These are phyloP conservation scores for Saccharomyces cerevisiae DNA, from an alignment of 805 yeast genomes.

Conservation along the genomic window DNA sequence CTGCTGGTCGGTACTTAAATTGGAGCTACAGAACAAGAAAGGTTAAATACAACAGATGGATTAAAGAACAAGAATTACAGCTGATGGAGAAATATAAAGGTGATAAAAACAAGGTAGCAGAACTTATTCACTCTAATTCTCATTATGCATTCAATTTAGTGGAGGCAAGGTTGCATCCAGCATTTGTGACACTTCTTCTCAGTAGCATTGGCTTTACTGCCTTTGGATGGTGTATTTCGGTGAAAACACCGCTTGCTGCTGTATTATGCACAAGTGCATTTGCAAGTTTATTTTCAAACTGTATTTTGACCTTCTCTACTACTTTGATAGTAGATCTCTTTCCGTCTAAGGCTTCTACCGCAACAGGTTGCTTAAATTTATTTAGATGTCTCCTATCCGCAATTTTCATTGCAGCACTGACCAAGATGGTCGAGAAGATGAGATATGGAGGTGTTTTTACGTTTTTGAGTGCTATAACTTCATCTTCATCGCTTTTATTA, in stretches of 20 bases:
- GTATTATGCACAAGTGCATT: constrained; percentile 52
- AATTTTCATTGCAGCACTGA: constrained; percentile 56
- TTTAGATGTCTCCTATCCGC: constrained; percentile 67
- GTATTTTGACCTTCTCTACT: constrained; percentile 49
- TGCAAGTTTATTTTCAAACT: constrained; percentile 48
- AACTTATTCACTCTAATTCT: constrained; percentile 16
- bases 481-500: constrained; percentile 19
- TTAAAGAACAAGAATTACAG: constrained; percentile 9
- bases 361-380: constrained; percentile 64
- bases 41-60: constrained; percentile 17
- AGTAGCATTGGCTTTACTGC: constrained; percentile 37
- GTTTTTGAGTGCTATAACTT: constrained; percentile 48
- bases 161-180: constrained; percentile 44
- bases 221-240: constrained; percentile 68
- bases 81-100: constrained; percentile 16
- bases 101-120: constrained; percentile 13
- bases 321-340: constrained; percentile 67
- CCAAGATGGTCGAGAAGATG: constrained; percentile 49
- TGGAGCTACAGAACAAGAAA: constrained; percentile 28
- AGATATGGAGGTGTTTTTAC: constrained; percentile 72
- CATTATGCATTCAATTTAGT: constrained; percentile 44
- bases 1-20: constrained; percentile 51
- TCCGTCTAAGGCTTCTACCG: constrained; percentile 63
- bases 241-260: constrained; percentile 40
- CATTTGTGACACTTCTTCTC: constrained; percentile 35